Conservation (phyloP, 2,329 filamentous ascomycete genomes). For the Monosporascus sp. region DNA sequence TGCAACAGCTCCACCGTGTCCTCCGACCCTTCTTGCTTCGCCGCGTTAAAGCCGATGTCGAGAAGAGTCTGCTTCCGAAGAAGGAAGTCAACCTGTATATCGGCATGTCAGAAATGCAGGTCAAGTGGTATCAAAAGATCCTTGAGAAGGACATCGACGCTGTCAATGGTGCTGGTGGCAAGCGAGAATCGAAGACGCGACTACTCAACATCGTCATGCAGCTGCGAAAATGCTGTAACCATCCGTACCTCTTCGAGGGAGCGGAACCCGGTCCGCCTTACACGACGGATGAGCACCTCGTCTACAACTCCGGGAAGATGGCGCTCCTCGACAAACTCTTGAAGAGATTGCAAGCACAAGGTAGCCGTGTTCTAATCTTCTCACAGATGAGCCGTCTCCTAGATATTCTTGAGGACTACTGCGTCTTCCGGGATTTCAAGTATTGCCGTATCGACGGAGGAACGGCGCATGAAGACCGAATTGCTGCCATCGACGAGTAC, state of each 20-base stretch:
- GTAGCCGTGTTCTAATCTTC: constrained; percentile 95
- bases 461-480: constrained; percentile 95
- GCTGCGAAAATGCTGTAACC: constrained; percentile 96
- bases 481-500: constrained; percentile 96
- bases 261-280: constrained; percentile 96
- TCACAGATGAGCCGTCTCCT: constrained; percentile 98
- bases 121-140: constrained; percentile 99
- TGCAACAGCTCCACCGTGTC: constrained; percentile 91
- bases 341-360: constrained; percentile 74
- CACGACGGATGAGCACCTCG: constrained; percentile 92
- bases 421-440: constrained; percentile 88
- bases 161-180: constrained; percentile 92
- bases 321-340: constrained; percentile 90
- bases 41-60: constrained; percentile 94
- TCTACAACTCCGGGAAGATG: constrained; percentile 97
- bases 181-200: constrained; percentile 94
- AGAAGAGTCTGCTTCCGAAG: constrained; percentile 95
- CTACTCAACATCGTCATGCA: constrained; percentile 99
- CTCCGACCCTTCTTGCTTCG: constrained; percentile 89
- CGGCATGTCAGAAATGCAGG: constrained; percentile 98
- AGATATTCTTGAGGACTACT: constrained; percentile 97
- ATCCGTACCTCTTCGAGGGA: constrained; percentile 96
- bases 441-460: constrained; percentile 97
- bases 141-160: constrained; percentile 98
- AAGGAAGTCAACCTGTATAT: constrained; percentile 97